phyloP scores from a whole-genome alignment of 768 basidiomycete species.

The Vararia minispora region DNA sequence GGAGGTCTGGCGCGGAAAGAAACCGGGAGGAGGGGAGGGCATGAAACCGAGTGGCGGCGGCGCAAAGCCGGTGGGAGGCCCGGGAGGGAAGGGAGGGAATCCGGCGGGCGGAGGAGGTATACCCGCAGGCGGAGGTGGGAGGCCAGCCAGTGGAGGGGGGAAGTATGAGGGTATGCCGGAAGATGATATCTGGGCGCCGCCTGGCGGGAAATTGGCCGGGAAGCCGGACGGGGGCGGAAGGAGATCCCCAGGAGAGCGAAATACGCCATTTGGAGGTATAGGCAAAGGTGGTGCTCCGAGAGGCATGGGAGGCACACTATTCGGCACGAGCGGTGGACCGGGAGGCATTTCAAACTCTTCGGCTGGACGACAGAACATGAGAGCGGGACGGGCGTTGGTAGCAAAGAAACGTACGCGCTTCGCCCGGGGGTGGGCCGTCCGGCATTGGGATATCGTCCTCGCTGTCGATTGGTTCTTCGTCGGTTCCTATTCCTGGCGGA shows the following conservation, averaged over 20 bases:
- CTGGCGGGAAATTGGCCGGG: conserved; percentile 3
- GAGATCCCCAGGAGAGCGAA: conserved; percentile 5
- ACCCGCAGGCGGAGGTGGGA: conserved; percentile 18
- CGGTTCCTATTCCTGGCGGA: conserved; percentile 24
- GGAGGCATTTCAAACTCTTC: conserved; percentile 7
- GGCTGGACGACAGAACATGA: too few species aligned
- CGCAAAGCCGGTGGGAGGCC: conserved; percentile 15
- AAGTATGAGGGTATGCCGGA: conserved; percentile 10
- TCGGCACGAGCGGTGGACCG: conserved; percentile 10
- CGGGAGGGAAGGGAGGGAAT: conserved; percentile 20
- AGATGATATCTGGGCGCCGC: too few species aligned
- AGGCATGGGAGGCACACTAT: conserved; percentile 9
- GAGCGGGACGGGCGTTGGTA: conserved; percentile 19
- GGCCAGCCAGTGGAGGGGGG: conserved; percentile 15
- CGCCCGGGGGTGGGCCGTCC: conserved; percentile 40
- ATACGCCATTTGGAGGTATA: conserved; percentile 4
- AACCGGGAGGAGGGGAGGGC: conserved; percentile 48
- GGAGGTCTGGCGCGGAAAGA: conserved; percentile 46
- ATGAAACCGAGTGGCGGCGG: conserved; percentile 14
- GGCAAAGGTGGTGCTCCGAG: conserved; percentile 11
- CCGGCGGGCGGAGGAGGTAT: conserved; percentile 16
- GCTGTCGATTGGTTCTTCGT: conserved; percentile 10
- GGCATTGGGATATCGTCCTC: conserved; percentile 63
- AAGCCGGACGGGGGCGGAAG: conserved; percentile 20
- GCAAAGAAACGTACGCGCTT: conserved; percentile 16